Evolutionary conservation across 106 monocot genomes (phyloP), one percentile per base, ranked within the genome.

Genomic region (Phalaenopsis equestris): DNA sequence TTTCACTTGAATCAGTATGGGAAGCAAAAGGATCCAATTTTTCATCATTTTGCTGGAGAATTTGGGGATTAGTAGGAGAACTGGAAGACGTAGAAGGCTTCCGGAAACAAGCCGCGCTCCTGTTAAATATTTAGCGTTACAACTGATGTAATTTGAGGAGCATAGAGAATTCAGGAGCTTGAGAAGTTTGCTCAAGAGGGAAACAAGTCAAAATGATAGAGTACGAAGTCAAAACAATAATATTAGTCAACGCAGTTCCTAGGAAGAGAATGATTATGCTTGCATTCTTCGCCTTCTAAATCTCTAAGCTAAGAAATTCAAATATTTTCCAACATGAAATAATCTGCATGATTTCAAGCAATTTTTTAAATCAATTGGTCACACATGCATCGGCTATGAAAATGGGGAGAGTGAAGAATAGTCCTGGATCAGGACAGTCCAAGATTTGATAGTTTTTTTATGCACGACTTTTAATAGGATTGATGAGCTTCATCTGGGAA

Each of bases 71-170:
- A 42, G 78, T 14, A 78, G 68, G 15, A 72, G 75, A 79, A 37
- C 79, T 86, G 8, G 77, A 38, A 45, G 84, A 77, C 55, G 76
- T 74, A 56, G 77, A 67, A 15, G 82, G 81, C 84, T 86, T 90
- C 30, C 75, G 56, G 67, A 85, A 67, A 42, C 92, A 86, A 76
- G 88, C 85, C 23, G 92, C 87, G 83, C 83, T 94, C 89, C 98
- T 98, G 86, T 79, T 52, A 52, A 52, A 52, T 12, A 52, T 52
- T 30, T 52, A 52, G 12, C 52, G 52, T 52, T 52, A 52, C 6
- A 84, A 86, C n/a, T 24, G 24, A 64, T 64, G 4, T 64, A 64
- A 64, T n/a, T 64, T 48, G 48, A 48, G 8, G 48, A 48, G 48
- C 52, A 52, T 12, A 52, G 11, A 52, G 14, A 52, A 52, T 52